Evolutionary conservation across 768 basidiomycete genomes (phyloP).

Genomic region (Leucosporidium scottii): DNA sequence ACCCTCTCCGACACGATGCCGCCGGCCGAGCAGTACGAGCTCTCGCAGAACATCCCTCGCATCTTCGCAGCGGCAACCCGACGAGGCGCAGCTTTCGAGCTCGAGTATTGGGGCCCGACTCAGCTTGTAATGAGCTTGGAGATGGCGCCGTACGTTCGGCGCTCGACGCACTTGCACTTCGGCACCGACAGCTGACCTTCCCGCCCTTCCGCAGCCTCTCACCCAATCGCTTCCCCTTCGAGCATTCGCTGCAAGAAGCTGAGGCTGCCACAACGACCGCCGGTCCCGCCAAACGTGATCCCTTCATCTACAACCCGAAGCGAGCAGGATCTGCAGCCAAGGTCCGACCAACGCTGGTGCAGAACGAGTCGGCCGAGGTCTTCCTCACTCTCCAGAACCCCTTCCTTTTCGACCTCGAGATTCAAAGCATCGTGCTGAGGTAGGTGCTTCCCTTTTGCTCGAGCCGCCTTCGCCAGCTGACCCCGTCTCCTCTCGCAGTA

Average conservation of each 20-base stretch:
- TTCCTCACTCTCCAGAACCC: slow-evolving; percentile 81
- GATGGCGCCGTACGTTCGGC: slow-evolving; percentile 52
- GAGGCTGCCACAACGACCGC: not conserved
- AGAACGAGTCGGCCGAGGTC: slow-evolving; percentile 75
- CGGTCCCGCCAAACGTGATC: slow-evolving; percentile 42
- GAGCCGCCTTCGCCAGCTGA: not conserved
- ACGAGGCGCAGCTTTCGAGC: slow-evolving; percentile 61
- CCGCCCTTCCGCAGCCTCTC: slow-evolving; percentile 53
- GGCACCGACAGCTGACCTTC: not conserved
- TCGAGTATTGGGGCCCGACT: slow-evolving; percentile 80
- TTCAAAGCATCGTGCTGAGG: slow-evolving; percentile 76
- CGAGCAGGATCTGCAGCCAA: slow-evolving; percentile 52
- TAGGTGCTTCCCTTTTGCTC: slow-evolving; percentile 40
- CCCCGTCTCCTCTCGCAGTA: slow-evolving; percentile 48
- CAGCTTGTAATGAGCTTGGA: slow-evolving; percentile 71
- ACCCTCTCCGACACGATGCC: slow-evolving; percentile 62
- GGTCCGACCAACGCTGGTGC: slow-evolving; percentile 62
- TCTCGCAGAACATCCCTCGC: slow-evolving; percentile 30
- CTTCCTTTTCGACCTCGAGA: slow-evolving; percentile 82
- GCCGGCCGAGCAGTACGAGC: slow-evolving; percentile 61
- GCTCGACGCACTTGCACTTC: not conserved
- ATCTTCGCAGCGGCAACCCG: slow-evolving; percentile 60
- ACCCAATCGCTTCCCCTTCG: slow-evolving; percentile 60
- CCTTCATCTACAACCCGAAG: slow-evolving; percentile 83
- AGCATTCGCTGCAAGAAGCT: slow-evolving; percentile 51